Evolutionary conservation across 2,329 filamentous ascomycete species (phyloP), one percentile per base, ranked within the genome.

Genomic region (Aspergillus flavus): DNA sequence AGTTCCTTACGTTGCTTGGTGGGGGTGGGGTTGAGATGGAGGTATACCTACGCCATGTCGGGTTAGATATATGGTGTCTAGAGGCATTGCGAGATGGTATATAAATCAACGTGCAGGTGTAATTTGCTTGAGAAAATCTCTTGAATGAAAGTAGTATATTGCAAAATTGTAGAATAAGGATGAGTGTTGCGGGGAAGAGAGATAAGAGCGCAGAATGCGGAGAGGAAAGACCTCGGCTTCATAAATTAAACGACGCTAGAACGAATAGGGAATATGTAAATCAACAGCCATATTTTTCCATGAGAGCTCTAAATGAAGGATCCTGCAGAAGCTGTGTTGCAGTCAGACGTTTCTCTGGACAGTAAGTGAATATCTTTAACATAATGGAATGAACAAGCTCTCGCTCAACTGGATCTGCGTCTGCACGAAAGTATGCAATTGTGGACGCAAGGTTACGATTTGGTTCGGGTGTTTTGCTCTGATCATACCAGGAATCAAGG

Each of bases 61-160:
- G 67, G 86, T 87, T 63, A 93, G 82, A 75, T 93, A 93, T 66
- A 93, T 92, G 68, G 85, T 86, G 74, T 92, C 85, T 57, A 93
- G 81, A 64, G 88, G 82, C 87, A 90, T 91, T 43, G 48, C 67
- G 61, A n/a, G 10, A 21, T 64, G 12, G 11, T 26, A 5, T 23
- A 19, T 9, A 3, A 1, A n/a, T 16, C 16, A 32, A 11, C 12
- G 4, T 32, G 7, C 11, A 6, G 16, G n/a, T 32, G 1, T 6
- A 52, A 21, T 32, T 12, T 10, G 9, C 34, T 48, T 28, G 14
- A 28, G 11, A 3, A 16, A 23, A 7, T 4, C 10, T 48, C 21
- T 48, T 3, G 14, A 28, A 26, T 48, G 45, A 4, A 16, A n/a
- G 6, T 30, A 26, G 6, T 9, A 19, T 16, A 26, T 28, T 9